A percentile compares a stretch with the other conserved stretches of the same genome.
These are phyloP conservation scores for Eutrema japonicum DNA, from an alignment of 345 rosid species.

Conservation along the genomic window DNA sequence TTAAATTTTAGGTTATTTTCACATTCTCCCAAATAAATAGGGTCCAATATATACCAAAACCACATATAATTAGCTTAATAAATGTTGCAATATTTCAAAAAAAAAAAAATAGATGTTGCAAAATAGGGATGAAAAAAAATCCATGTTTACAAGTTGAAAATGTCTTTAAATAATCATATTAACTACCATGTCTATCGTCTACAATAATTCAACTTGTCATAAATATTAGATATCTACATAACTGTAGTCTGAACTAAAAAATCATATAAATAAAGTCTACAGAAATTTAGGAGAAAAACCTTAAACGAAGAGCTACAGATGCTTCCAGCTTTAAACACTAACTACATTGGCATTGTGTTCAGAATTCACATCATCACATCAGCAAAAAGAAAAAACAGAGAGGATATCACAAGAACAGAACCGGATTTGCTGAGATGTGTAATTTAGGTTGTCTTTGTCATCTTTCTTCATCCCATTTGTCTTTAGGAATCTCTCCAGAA, in stretches of 20 bases:
- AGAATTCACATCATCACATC: constrained; percentile 31
- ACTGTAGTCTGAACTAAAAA: constrained; percentile 15
- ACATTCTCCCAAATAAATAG: too few species aligned
- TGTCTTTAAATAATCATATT: neutral
- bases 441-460: constrained; percentile 39
- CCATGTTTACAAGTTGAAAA: neutral
- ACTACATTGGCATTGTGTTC: constrained; percentile 30
- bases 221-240: constrained; percentile 13
- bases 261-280: constrained; percentile 24
- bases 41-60: too few species aligned
- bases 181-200: neutral
- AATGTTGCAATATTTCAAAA: too few species aligned
- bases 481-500: constrained; percentile 83
- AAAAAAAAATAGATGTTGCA: too few species aligned
- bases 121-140: too few species aligned
- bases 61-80: too few species aligned
- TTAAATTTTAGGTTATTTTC: too few species aligned
- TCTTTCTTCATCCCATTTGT: constrained; percentile 86
- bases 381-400: constrained; percentile 16
- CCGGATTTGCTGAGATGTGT: constrained; percentile 21
- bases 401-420: constrained; percentile 31
- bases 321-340: constrained; percentile 35
- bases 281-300: neutral
- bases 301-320: constrained; percentile 25
- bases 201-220: neutral